Conservation (phyloP, 805 yeast species). For the Lachancea mirantina region DNA sequence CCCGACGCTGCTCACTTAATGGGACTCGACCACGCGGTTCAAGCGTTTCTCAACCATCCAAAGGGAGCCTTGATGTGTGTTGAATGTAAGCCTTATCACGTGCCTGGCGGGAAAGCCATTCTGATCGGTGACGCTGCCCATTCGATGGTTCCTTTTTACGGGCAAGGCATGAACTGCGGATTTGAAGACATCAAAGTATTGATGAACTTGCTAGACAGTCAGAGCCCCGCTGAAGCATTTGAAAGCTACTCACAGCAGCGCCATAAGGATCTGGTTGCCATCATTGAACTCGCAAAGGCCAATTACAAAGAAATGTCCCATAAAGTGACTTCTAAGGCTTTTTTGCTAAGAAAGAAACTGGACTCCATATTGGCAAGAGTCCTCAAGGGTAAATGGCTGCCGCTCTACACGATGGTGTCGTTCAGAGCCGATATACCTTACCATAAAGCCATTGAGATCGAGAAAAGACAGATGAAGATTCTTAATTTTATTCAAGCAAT, state of each 20-base stretch:
- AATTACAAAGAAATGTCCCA: slow-evolving; percentile 45
- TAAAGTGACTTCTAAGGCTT: slow-evolving; percentile 7
- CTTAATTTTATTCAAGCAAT: slow-evolving; percentile 28
- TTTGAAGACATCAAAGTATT: slow-evolving; percentile 80
- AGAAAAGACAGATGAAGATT: slow-evolving; percentile 47
- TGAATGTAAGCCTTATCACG: slow-evolving; percentile 62
- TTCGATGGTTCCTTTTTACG: slow-evolving; percentile 96
- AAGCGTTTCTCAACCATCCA: slow-evolving; percentile 54
- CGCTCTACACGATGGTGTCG: slow-evolving; percentile 87
- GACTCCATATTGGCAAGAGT: slow-evolving; percentile 58
- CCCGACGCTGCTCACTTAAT: slow-evolving; percentile 68
- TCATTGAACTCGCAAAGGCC: slow-evolving; percentile 67
- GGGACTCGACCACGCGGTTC: slow-evolving; percentile 46
- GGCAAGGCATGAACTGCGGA: slow-evolving; percentile 96
- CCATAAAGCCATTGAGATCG: slow-evolving; percentile 53
- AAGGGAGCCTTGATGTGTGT: slow-evolving; percentile 73
- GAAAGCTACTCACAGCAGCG: slow-evolving; percentile 47
- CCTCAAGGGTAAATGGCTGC: slow-evolving; percentile 65
- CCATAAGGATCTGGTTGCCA: slow-evolving; percentile 63
- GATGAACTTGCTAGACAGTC: slow-evolving; percentile 40
- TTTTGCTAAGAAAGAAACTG: slow-evolving; percentile 52
- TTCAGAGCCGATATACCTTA: slow-evolving; percentile 79
- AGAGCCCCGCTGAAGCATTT: slow-evolving; percentile 45
- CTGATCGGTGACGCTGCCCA: slow-evolving; percentile 92
- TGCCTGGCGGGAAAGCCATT: slow-evolving; percentile 48